Base-by-base conservation (phyloP, 352 stramenopile species). In the Globisporangium irregulare region DNA sequence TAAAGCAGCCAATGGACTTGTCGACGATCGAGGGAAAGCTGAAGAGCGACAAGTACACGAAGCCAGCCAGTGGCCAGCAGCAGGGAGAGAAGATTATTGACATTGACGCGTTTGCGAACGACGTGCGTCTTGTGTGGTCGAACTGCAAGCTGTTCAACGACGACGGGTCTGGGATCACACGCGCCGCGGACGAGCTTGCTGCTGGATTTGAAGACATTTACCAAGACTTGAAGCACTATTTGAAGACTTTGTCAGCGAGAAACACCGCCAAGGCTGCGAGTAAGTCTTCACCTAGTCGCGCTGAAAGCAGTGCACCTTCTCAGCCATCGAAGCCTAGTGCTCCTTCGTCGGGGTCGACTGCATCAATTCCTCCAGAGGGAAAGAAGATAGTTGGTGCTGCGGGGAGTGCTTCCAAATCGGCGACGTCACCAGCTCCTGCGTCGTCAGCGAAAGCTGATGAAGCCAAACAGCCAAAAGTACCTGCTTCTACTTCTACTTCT, bases 101-200 rank as follows among this genome's bases (percentile, higher is more conserved):
- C 70, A 64, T 78, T 0, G 73, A 76, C 24, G 75, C 75, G 29
- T 92, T 95, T 65, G 82, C 85, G 1, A 73, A 90, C 32, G 87
- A 95, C 58, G 76, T 95, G 65, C 85, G 82, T n/a, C 78, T 92
- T 3, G 86, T 95, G 50, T 95, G 87, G 87, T 70, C 77, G 15
- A 95, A 95, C 67, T 95, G 87, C 78, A 90, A 90, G 65, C 68
- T 90, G 18, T 95, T 93, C 57, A 95, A 95, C 67, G 87, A 95
- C 57, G 85, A 93, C 34, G 84, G 82, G 32, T 95, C 87, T 4
- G 87, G 87, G 3, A 93, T 95, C 50, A 83, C 80, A 0, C 85
- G 87, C 46, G 87, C 85, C 1, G 87, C 87, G 15, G 84, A 91
- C 48, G 78, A 90, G 25, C 73, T 95, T 12, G 82, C 81, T 7